Evolutionary conservation across 768 basidiomycete genomes (phyloP).

Genomic region (Mrakia blollopis): DNA sequence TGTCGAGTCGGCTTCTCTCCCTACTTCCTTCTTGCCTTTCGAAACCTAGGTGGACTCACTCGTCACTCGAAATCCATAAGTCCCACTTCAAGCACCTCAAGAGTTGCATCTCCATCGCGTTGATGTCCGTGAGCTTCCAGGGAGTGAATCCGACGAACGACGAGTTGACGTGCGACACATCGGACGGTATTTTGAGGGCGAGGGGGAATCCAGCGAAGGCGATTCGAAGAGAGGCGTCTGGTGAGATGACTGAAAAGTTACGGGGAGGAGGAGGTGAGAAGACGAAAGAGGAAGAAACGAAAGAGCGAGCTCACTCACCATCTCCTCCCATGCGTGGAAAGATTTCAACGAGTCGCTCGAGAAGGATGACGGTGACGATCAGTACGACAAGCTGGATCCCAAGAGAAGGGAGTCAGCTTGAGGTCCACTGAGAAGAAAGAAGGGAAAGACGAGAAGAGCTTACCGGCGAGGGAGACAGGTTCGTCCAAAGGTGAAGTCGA

Average conservation of each 20-base stretch:
- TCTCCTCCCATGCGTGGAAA: background rate
- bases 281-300: background rate
- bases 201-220: background rate
- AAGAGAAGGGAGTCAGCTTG: too few species aligned
- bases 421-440: too few species aligned
- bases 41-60: too few species aligned
- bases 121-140: background rate
- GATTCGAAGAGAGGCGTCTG: background rate
- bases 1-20: too few species aligned
- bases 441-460: background rate
- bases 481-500: background rate
- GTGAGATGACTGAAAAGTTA: background rate
- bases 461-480: background rate
- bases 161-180: background rate
- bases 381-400: background rate
- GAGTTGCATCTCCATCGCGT: conserved; percentile 14
- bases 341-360: background rate
- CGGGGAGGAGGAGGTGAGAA: too few species aligned
- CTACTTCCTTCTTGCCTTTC: too few species aligned
- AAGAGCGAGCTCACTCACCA: background rate
- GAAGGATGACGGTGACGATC: background rate
- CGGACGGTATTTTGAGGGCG: background rate
- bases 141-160: background rate
- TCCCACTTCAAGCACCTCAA: background rate
- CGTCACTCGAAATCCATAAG: background rate